These are phyloP conservation scores for Scedosporium apiospermum DNA, from an alignment of 2,329 filamentous ascomycete species.

Conservation along the genomic window DNA sequence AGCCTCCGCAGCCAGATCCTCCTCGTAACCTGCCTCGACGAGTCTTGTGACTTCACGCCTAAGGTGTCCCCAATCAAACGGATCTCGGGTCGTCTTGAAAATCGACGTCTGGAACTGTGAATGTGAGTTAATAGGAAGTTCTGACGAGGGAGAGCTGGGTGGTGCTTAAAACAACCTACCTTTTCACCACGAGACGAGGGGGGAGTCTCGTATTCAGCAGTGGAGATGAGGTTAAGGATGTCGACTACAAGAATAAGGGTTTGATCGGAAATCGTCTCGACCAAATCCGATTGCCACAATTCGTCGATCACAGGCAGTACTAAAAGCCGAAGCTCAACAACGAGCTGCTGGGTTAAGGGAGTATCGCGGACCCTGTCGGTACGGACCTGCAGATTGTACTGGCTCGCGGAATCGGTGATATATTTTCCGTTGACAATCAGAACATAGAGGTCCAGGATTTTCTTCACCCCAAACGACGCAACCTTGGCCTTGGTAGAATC, in stretches of 20 bases:
- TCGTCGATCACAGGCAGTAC: conserved; percentile 67
- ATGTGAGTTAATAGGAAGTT: conserved; percentile 7
- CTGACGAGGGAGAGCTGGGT: conserved; percentile 18
- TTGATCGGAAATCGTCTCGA: conserved; percentile 69
- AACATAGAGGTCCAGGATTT: conserved; percentile 74
- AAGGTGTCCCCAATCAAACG: conserved; percentile 36
- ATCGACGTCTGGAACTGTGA: conserved; percentile 12
- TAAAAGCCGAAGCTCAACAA: conserved; percentile 75
- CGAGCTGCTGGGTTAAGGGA: conserved; percentile 57
- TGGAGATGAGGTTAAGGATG: conserved; percentile 69
- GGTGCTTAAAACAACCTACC: conserved; percentile 25
- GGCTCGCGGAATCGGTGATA: conserved; percentile 64
- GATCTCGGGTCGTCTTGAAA: conserved; percentile 31
- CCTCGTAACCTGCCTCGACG: conserved; percentile 27
- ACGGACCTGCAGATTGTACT: conserved; percentile 34
- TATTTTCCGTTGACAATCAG: conserved; percentile 69
- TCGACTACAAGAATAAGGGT: conserved; percentile 74
- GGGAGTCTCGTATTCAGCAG: conserved; percentile 66
- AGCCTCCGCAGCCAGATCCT: conserved; percentile 64
- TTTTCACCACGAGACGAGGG: conserved; percentile 45
- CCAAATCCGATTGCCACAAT: conserved; percentile 77
- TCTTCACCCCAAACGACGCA: conserved; percentile 56
- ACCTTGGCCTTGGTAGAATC: conserved; percentile 38
- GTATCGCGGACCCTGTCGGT: conserved; percentile 30
- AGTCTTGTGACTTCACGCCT: conserved; percentile 22